Evolutionary conservation across 2,329 filamentous ascomycete species (phyloP).

Genomic region (Rhytidhysteron rufulum): DNA sequence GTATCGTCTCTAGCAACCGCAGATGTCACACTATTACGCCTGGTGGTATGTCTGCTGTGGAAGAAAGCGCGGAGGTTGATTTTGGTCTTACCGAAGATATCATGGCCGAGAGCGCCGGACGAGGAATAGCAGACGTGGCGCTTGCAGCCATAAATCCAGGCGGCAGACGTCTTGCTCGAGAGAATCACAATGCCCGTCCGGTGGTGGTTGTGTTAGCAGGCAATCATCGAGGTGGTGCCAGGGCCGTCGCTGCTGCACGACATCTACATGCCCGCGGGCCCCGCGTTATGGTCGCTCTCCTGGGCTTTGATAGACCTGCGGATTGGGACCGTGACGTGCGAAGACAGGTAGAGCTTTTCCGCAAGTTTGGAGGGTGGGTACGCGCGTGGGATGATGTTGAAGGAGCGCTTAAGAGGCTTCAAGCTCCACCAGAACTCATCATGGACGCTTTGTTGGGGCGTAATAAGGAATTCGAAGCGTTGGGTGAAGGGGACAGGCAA

Average conservation of each 20-base stretch:
- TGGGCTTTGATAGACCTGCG: slow-evolving; percentile 77
- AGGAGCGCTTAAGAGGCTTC: slow-evolving; percentile 50
- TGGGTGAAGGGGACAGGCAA: slow-evolving; percentile 76
- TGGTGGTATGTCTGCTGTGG: slow-evolving; percentile 85
- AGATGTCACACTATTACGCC: slow-evolving; percentile 60
- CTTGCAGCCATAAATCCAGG: slow-evolving; percentile 61
- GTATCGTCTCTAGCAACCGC: slow-evolving; percentile 51
- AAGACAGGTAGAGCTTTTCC: slow-evolving; percentile 79
- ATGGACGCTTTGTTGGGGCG: slow-evolving; percentile 86
- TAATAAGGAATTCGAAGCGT: slow-evolving; percentile 82
- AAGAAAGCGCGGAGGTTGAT: slow-evolving; percentile 85
- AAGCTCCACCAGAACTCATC: slow-evolving; percentile 71
- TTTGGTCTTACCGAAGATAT: slow-evolving; percentile 84
- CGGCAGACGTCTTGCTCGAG: slow-evolving; percentile 52
- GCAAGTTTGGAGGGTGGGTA: slow-evolving; percentile 75
- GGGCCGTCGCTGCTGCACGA: slow-evolving; percentile 79
- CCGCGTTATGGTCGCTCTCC: slow-evolving; percentile 76
- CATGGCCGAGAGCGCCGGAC: slow-evolving; percentile 86
- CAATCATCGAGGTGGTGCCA: slow-evolving; percentile 86
- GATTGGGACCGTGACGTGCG: slow-evolving; percentile 77
- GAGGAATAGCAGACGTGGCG: slow-evolving; percentile 82
- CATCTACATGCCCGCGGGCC: slow-evolving; percentile 82
- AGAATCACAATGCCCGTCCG: slow-evolving; percentile 46
- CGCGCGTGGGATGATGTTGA: slow-evolving; percentile 58
- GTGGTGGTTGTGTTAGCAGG: slow-evolving; percentile 79